Conservation (phyloP, 202 grass and related monocot genomes). For the Setaria viridis region DNA sequence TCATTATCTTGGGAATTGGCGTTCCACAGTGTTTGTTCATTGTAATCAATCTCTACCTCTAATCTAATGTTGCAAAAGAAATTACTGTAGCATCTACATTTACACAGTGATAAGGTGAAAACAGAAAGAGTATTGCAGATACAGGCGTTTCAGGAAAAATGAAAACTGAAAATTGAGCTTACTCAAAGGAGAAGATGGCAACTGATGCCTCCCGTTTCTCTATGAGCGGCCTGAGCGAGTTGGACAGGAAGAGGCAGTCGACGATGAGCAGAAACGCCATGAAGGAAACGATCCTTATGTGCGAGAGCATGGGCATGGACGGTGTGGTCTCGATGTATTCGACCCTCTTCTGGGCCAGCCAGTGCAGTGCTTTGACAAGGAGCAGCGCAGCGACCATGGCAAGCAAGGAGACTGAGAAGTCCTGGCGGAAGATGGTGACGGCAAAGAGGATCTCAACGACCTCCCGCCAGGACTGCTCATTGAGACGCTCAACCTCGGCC, state of each 20-base stretch:
- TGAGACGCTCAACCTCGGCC: conserved; percentile 93
- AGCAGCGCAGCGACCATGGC: conserved; percentile 71
- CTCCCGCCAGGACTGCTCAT: conserved; percentile 95
- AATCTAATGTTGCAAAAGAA: not conserved
- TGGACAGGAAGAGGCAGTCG: conserved; percentile 79
- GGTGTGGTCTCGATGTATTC: conserved; percentile 96
- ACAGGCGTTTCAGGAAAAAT: not conserved
- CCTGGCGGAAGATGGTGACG: conserved; percentile 94
- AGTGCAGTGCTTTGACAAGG: conserved; percentile 70
- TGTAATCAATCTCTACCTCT: not conserved
- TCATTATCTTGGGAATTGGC: not conserved
- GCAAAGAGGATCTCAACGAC: conserved; percentile 93
- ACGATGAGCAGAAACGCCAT: conserved; percentile 74
- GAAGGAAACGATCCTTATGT: conserved; percentile 82
- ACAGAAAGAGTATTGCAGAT: not conserved
- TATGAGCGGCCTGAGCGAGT: conserved; percentile 69
- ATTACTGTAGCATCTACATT: not conserved
- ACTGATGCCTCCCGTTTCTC: conserved; percentile 71
- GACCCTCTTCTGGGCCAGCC: conserved; percentile 75
- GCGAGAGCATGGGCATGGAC: conserved; percentile 74
- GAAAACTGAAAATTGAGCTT: conserved; percentile 42
- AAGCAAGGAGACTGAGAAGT: conserved; percentile 89
- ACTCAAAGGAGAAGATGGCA: conserved; percentile 96
- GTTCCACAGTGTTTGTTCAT: not conserved
- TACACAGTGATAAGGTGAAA: not conserved